Evolutionary conservation across 164 flowering plant genomes (phyloP).

Genomic region (Vitis rotundifolia): DNA sequence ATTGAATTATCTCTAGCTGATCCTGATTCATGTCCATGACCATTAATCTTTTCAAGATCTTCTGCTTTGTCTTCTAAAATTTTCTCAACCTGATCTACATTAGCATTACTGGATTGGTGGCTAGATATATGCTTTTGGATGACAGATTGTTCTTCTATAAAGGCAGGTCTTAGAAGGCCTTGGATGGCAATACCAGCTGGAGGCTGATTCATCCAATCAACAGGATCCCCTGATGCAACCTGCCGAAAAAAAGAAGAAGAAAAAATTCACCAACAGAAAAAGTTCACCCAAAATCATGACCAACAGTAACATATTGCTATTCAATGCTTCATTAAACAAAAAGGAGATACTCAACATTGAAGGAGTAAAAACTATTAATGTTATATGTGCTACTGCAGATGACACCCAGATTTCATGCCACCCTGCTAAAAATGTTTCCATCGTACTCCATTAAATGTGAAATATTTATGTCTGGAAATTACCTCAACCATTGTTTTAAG

Average conservation of each 20-base stretch:
- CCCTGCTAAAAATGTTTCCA: too few relatives aligned
- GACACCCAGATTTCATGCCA: too few relatives aligned
- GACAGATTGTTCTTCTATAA: constrained; percentile 61
- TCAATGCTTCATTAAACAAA: too few relatives aligned
- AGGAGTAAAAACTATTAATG: background rate
- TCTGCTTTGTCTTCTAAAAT: constrained; percentile 28
- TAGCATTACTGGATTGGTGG: constrained; percentile 24
- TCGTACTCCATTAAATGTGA: too few relatives aligned
- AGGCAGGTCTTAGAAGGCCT: constrained; percentile 77
- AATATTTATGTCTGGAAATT: too few relatives aligned
- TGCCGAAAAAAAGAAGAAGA: constrained; percentile 19
- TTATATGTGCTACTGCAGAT: too few relatives aligned
- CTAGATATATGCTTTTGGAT: constrained; percentile 51
- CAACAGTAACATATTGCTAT: background rate
- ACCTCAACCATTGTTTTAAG: too few relatives aligned
- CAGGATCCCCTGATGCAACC: constrained; percentile 65
- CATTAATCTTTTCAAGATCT: constrained; percentile 34
- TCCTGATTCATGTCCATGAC: constrained; percentile 33
- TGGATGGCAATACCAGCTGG: constrained; percentile 75
- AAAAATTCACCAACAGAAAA: background rate
- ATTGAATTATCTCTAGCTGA: constrained; percentile 41
- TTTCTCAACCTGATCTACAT: constrained; percentile 22
- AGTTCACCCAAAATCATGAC: background rate
- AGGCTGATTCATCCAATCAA: constrained; percentile 81
- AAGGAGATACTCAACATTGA: too few relatives aligned